Evolutionary conservation across 2,329 filamentous ascomycete species (phyloP).

Genomic region (Fusarium bactridioides): DNA sequence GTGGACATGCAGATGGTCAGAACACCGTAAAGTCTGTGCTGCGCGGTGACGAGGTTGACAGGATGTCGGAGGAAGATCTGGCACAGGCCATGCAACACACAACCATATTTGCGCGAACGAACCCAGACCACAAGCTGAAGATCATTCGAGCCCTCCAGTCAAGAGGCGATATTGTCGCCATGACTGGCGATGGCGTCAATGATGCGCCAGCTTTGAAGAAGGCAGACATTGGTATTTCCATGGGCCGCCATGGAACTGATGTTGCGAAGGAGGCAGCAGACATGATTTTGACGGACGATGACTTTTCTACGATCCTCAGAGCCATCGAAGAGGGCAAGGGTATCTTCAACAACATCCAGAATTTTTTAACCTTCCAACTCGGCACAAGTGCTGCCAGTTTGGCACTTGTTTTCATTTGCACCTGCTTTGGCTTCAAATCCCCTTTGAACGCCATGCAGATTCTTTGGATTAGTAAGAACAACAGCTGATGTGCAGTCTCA

Average conservation of each 20-base stretch:
- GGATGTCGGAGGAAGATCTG: conserved; percentile 86
- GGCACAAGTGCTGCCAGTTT: conserved; percentile 95
- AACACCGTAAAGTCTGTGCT: conserved; percentile 76
- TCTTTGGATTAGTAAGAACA: conserved; percentile 92
- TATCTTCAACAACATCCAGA: conserved; percentile 99
- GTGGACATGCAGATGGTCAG: conserved; percentile 61
- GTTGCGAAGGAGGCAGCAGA: conserved; percentile 97
- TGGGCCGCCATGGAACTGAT: conserved; percentile 94
- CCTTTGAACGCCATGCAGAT: conserved; percentile 99
- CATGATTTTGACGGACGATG: conserved; percentile 90
- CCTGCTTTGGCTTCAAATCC: conserved; percentile 90
- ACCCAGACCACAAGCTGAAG: conserved; percentile 97
- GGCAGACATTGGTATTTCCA: conserved; percentile 96
- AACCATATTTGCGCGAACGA: conserved; percentile 94
- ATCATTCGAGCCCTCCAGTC: conserved; percentile 92
- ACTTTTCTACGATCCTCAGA: conserved; percentile 89
- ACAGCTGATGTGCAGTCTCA: neutral
- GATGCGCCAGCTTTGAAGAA: conserved; percentile 96
- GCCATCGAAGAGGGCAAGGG: conserved; percentile 99
- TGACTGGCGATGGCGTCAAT: conserved; percentile 98
- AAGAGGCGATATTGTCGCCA: conserved; percentile 94
- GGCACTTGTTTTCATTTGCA: conserved; percentile 90
- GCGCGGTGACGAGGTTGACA: conserved; percentile 89
- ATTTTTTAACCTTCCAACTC: conserved; percentile 97
- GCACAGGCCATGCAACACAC: conserved; percentile 85